Conservation (phyloP, 2,329 filamentous ascomycete species). For the Penicillium sp. region DNA sequence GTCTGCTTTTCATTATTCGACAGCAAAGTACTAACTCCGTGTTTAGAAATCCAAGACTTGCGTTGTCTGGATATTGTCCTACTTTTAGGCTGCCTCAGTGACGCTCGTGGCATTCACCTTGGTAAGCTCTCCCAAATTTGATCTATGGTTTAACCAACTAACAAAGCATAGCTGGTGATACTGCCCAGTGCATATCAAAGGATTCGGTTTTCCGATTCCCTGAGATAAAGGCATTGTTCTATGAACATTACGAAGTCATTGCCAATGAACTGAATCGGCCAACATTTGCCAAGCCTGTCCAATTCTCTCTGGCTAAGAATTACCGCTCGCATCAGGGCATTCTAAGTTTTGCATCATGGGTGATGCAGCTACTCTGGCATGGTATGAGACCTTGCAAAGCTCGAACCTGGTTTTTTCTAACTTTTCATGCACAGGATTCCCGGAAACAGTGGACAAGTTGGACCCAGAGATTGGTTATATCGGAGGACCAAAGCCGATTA, state of each 20-base stretch:
- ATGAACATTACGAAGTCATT: conserved; percentile 22
- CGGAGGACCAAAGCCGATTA: conserved; percentile 23
- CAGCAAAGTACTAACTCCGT: background rate
- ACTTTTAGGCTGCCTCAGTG: conserved; percentile 24
- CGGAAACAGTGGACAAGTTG: conserved; percentile 31
- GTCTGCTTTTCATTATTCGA: background rate
- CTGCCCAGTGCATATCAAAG: conserved; percentile 35
- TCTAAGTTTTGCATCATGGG: conserved; percentile 29
- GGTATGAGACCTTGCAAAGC: background rate
- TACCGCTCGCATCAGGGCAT: conserved; percentile 38
- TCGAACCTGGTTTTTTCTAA: background rate
- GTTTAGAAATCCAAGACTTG: conserved; percentile 31
- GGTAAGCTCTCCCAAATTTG: conserved; percentile 2
- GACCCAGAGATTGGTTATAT: conserved; percentile 28
- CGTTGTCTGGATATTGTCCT: conserved; percentile 28
- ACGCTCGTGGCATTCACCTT: conserved; percentile 30
- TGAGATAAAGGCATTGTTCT: conserved; percentile 32
- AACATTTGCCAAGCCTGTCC: conserved; percentile 15
- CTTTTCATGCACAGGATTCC: conserved; percentile 19
- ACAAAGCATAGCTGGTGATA: conserved; percentile 28
- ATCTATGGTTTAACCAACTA: background rate
- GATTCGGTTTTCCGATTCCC: conserved; percentile 35
- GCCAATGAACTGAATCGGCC: conserved; percentile 10
- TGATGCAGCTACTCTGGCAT: conserved; percentile 31
- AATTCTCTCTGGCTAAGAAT: conserved; percentile 30